Evolutionary conservation across 2,329 filamentous ascomycete species (phyloP).

Genomic region (Xylariaceae sp.): DNA sequence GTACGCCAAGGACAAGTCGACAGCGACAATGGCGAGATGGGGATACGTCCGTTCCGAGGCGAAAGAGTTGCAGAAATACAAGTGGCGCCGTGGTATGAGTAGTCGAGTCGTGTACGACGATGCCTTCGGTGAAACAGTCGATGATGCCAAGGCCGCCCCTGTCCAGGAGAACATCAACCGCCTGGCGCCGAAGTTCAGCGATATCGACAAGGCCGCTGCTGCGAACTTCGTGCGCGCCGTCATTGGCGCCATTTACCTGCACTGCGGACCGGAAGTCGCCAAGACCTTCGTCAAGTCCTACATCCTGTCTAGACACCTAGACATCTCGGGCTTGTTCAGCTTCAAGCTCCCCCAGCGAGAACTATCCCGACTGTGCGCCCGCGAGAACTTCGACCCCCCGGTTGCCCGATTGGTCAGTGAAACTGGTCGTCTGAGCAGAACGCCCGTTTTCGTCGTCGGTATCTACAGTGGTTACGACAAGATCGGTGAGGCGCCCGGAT

Average conservation of each 20-base stretch:
- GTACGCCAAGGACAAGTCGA: constrained; percentile 53
- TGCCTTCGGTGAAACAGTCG: constrained; percentile 68
- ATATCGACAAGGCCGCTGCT: constrained; percentile 45
- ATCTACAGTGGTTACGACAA: constrained; percentile 89
- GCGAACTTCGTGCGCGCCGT: constrained; percentile 77
- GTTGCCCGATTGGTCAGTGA: constrained; percentile 84
- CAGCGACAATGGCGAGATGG: constrained; percentile 44
- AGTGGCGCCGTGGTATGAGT: constrained; percentile 64
- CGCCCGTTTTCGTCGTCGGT: constrained; percentile 88
- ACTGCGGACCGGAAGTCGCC: constrained; percentile 71
- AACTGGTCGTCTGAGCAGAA: constrained; percentile 77
- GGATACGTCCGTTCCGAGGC: constrained; percentile 50
- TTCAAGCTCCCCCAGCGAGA: constrained; percentile 83
- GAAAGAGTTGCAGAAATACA: constrained; percentile 41
- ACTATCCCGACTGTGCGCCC: constrained; percentile 72
- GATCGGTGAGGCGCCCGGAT: constrained; percentile 81
- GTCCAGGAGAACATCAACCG: constrained; percentile 21
- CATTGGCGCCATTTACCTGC: constrained; percentile 78
- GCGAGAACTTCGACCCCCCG: constrained; percentile 84
- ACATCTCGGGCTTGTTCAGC: constrained; percentile 71
- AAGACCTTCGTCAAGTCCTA: constrained; percentile 81
- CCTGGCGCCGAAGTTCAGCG: constrained; percentile 17
- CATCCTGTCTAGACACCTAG: constrained; percentile 72
- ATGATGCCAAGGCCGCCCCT: constrained; percentile 16
- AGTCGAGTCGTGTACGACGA: constrained; percentile 77